Evolutionary conservation across 192 early-diverging fungal genomes (phyloP).

Genomic region (Phlyctochytrium arcticum): DNA sequence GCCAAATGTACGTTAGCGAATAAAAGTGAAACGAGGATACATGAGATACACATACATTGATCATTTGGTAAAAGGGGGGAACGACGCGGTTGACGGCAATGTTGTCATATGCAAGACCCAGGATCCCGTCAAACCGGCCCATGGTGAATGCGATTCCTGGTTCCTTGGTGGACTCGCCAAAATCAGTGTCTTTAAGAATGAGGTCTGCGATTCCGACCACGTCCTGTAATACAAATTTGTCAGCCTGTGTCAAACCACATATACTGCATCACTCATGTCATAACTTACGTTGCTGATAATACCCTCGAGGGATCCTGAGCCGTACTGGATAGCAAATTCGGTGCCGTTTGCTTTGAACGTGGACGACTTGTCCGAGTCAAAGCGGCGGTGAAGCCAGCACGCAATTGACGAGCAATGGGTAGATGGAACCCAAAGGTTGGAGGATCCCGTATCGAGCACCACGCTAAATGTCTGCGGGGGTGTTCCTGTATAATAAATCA

Average conservation of each 20-base stretch:
- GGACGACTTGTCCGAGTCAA: constrained; percentile 75
- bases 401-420: constrained; percentile 91
- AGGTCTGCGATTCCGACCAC: constrained; percentile 71
- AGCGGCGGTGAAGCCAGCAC: constrained; percentile 89
- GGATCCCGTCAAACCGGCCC: constrained; percentile 95
- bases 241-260: not conserved
- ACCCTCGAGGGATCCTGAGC: constrained; percentile 89
- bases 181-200: constrained; percentile 66
- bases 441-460: constrained; percentile 91
- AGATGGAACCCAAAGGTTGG: constrained; percentile 96
- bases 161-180: constrained; percentile 96
- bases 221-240: constrained; percentile 48
- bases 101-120: constrained; percentile 59
- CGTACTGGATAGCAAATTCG: constrained; percentile 91
- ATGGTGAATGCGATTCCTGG: constrained; percentile 93
- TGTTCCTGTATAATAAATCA: constrained; percentile 48
- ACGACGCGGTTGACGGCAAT: constrained; percentile 86
- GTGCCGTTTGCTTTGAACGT: constrained; percentile 89
- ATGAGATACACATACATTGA: constrained; percentile 44
- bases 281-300: constrained; percentile 71
- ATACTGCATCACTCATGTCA: not conserved
- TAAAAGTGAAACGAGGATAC: not conserved
- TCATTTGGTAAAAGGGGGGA: constrained; percentile 93
- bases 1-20: not conserved
- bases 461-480: constrained; percentile 90